Conservation (phyloP, 2,329 filamentous ascomycete genomes). For the Onygenales sp. region DNA sequence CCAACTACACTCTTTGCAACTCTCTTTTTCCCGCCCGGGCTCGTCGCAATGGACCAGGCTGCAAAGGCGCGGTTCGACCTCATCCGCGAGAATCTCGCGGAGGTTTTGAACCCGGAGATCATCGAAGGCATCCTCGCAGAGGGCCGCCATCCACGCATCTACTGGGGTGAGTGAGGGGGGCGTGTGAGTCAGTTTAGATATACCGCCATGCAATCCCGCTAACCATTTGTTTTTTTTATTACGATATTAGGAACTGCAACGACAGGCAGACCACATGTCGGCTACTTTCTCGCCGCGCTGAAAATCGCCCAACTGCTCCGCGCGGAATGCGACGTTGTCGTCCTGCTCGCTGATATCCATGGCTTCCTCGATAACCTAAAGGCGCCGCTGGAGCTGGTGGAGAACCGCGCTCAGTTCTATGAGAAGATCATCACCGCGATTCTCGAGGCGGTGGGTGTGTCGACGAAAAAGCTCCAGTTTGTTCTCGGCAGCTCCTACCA, state of each 20-base stretch:
- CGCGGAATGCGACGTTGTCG: slow-evolving; percentile 68
- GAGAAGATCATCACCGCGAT: slow-evolving; percentile 58
- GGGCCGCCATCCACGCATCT: slow-evolving; percentile 63
- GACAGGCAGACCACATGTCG: slow-evolving; percentile 72
- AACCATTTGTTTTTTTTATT: neutral
- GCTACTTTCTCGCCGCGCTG: slow-evolving; percentile 75
- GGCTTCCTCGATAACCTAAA: slow-evolving; percentile 49
- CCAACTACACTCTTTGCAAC: too few relatives aligned
- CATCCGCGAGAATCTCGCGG: slow-evolving; percentile 71
- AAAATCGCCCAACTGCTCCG: slow-evolving; percentile 77
- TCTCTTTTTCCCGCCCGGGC: too few relatives aligned
- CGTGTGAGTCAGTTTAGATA: neutral
- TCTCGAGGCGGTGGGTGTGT: slow-evolving; percentile 63
- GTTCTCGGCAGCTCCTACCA: slow-evolving; percentile 72
- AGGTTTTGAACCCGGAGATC: slow-evolving; percentile 75
- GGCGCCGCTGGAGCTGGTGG: slow-evolving; percentile 71
- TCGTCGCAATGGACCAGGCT: too few relatives aligned
- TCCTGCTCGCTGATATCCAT: slow-evolving; percentile 61
- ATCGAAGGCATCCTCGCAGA: slow-evolving; percentile 63
- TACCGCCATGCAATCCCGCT: neutral
- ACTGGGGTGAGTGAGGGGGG: slow-evolving; percentile 54
- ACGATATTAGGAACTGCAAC: slow-evolving; percentile 57
- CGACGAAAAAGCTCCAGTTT: slow-evolving; percentile 63
- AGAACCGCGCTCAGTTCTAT: slow-evolving; percentile 71
- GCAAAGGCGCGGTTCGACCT: slow-evolving; percentile 42